Conservation (phyloP, 2,329 filamentous ascomycete species). For the Penicillium decumbens region DNA sequence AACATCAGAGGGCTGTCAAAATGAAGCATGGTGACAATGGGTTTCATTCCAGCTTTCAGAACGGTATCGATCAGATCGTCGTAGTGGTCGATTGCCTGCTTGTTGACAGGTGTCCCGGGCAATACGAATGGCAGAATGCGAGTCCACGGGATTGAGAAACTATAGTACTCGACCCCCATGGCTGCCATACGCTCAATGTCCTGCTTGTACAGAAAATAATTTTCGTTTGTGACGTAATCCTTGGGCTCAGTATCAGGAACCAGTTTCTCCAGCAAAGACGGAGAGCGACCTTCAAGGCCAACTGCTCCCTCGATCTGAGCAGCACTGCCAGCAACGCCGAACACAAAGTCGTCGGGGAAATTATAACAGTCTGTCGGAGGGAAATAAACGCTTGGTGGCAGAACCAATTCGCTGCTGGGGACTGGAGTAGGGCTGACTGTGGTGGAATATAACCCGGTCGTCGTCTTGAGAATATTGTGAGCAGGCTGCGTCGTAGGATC, state of each 20-base stretch:
- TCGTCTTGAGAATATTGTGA: constrained; percentile 16
- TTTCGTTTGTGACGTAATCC: constrained; percentile 50
- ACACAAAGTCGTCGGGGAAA: constrained; percentile 41
- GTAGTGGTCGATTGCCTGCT: constrained; percentile 46
- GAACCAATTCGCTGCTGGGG: constrained; percentile 51
- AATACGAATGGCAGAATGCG: constrained; percentile 48
- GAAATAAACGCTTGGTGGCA: constrained; percentile 53
- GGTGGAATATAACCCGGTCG: constrained; percentile 44
- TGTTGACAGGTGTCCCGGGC: constrained; percentile 44
- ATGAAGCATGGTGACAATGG: constrained; percentile 42
- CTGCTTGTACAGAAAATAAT: constrained; percentile 50
- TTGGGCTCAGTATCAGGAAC: constrained; percentile 29
- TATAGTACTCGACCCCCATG: constrained; percentile 39
- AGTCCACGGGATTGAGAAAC: constrained; percentile 48
- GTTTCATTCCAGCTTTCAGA: constrained; percentile 42
- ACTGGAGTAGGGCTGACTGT: constrained; percentile 55
- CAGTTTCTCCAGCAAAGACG: constrained; percentile 39
- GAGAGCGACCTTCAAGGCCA: constrained; percentile 38
- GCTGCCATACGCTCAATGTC: constrained; percentile 41
- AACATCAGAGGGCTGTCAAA: constrained; percentile 29
- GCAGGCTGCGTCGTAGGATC: not conserved
- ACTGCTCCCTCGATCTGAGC: constrained; percentile 46
- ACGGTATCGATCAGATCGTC: constrained; percentile 46
- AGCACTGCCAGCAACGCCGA: constrained; percentile 42
- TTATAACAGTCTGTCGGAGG: constrained; percentile 35